Evolutionary conservation across 345 rosid genomes (phyloP), one percentile per base, ranked within the genome.

Genomic region (Salix exigua): DNA sequence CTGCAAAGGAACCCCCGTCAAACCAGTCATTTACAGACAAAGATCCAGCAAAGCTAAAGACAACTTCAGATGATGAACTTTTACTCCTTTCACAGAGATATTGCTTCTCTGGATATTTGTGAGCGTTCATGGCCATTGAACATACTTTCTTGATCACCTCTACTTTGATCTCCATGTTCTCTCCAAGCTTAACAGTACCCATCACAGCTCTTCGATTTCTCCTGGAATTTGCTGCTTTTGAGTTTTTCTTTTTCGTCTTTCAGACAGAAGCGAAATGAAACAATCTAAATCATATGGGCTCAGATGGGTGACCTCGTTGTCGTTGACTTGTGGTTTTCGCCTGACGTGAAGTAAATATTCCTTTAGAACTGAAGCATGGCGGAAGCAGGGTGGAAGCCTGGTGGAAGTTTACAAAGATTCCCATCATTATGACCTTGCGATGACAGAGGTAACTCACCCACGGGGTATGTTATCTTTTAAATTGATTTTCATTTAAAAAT

Each of bases 31-130:
- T 21, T 14, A 30, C 50, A 44, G 80, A 75, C 88, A 89, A 91
- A 72, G 73, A 78, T 38, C 90, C 91, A 30, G 85, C 81, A 80
- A 92, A 91, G 79, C 88, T 77, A 79, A 92, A 83, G 25, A 83
- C 31, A 44, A 85, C 74, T 7, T 77, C 86, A 7, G 83, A 26
- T 37, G 51, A 17, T 11, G 64, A 72, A 30, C 37, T 2, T 14
- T 70, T 53, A 38, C 35, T 62, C 76, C 84, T 73, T 25, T 87
- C 81, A 6, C 17, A 80, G 26, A 70, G 50, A 77, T 44, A 89
- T 3, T 1, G 83, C 75, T 81, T 76, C 5, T 64, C 87, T 5
- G 85, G 61, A 6, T 28, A 35, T 55, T 62, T 35, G 81, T 86
- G 85, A 60, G 89, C 89, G 11, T 25, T 71, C 75, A 74, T 53